Base-by-base conservation (phyloP, 2,329 filamentous ascomycete genomes). In the Verticillium alfalfae region DNA sequence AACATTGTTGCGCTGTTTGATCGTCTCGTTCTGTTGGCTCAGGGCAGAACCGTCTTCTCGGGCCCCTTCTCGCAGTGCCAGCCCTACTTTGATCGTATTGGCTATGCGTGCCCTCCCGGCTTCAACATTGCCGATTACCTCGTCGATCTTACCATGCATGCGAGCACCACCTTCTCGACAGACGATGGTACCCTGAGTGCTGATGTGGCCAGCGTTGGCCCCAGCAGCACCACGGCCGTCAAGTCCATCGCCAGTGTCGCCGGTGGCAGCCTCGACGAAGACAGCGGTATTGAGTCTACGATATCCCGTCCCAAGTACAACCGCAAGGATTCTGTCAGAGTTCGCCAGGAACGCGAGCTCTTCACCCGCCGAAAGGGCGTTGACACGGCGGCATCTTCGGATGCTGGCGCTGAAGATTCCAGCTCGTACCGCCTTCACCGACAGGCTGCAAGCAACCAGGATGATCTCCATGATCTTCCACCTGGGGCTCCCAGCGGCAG, bases 101-200 rank as follows among this genome's bases (percentile, higher is more conserved):
- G 95, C 54, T 99, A 97, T 73, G 82, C 90, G 57, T 99, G 96
- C 71, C 95, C 95, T 12, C 90, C 93, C 31, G 96, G 96, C 2
- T 99, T 98, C 84, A 99, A 99, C 70, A 98, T 99, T 75, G 95
- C 95, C 4, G 95, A 99, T 73, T 99, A 97, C 71, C 85, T 99
- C 5, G 93, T 99, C 36, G 95, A 99, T 73, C 82, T 99, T 49
- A 98, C 95, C 0, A 98, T 99, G 94, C 95, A 99, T 73, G 93
- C 93, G 31, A 86, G 91, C 62, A 81, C 83, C 55, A 84, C 81
- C 22, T 78, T 83, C 7, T 77, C 85, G 2, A 83, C 86, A 61
- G 84, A 88, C 38, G 85, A 88, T 61, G 84, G 84, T 15, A 74
- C 78, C 10, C 63, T 81, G 41, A 71, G 76, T 6, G 70, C 78